A percentile compares a stretch with the other conserved stretches of the same genome.
phyloP scores from a whole-genome alignment of 2,329 filamentous ascomycete genomes.

The Pseudopyricularia cyperi region DNA sequence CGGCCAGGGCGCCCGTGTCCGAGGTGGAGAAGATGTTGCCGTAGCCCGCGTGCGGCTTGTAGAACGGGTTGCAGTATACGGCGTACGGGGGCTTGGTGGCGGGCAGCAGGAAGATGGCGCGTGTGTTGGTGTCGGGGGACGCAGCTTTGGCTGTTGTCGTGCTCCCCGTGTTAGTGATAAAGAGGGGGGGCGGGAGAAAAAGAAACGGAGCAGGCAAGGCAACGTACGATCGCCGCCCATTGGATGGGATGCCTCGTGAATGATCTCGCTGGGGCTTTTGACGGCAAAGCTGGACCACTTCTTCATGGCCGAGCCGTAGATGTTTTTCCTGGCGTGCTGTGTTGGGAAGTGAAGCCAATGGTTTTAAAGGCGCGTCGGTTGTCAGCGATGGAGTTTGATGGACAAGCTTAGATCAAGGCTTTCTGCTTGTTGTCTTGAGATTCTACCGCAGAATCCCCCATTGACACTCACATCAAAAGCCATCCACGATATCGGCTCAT shows the following conservation, averaged over 20 bases:
- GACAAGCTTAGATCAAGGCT: neutral
- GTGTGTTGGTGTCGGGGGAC: slow-evolving; percentile 61
- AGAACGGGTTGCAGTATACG: slow-evolving; percentile 86
- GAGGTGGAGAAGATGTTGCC: slow-evolving; percentile 64
- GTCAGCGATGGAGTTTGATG: neutral
- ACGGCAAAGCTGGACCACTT: slow-evolving; percentile 79
- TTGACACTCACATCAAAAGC: slow-evolving; percentile 70
- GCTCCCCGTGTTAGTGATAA: neutral
- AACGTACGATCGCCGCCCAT: slow-evolving; percentile 61
- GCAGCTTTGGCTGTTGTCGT: slow-evolving; percentile 46
- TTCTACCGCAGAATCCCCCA: too few species aligned
- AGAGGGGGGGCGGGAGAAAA: neutral
- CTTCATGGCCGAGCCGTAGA: slow-evolving; percentile 88
- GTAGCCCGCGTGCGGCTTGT: slow-evolving; percentile 62
- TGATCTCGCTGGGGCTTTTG: slow-evolving; percentile 60
- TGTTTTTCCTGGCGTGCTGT: slow-evolving; percentile 68
- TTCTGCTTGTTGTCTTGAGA: too few species aligned
- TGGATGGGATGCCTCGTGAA: slow-evolving; percentile 60
- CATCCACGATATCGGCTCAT: slow-evolving; percentile 92
- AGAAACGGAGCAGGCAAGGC: slow-evolving; percentile 14
- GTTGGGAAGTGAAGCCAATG: neutral
- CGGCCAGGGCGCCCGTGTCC: slow-evolving; percentile 39
- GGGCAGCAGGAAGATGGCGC: slow-evolving; percentile 79
- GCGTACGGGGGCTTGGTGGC: slow-evolving; percentile 64
- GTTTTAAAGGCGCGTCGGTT: neutral